Base-by-base conservation (phyloP, 2,329 filamentous ascomycete genomes). In the Elsinoe necatrix region DNA sequence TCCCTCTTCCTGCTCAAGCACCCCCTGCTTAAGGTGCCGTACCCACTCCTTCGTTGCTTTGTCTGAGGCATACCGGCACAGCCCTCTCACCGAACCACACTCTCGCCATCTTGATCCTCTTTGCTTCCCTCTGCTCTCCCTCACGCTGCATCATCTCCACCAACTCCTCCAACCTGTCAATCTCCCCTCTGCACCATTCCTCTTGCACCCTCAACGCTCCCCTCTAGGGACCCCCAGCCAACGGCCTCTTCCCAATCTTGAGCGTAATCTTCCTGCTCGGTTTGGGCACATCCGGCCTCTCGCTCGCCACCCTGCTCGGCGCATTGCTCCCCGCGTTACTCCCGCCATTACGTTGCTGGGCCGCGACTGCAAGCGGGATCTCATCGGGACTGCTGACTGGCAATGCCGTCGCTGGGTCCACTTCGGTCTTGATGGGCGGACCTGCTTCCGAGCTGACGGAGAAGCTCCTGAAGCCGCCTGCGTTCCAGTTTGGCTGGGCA, bases 401-500 rank as follows among this genome's bases (percentile, higher is more conserved):
- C 16, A 45, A 8, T 4, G 35, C 35, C 11, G 39, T 14, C 8
- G 14, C 42, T 1, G 14, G 9, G 11, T 54, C 47, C 37, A 48
- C 50, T 11, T 43, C 43, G 12, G 25, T 47, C n/a, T 48, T 42
- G 9, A 16, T 18, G 20, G 37, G 20, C 7, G 54, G 25, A 18
- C 25, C 39, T 18, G 41, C 34, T n/a, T 42, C 41, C 5, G 29
- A 35, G 25, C 47, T 31, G 14, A 34, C 25, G 27, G 62, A 61
- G 51, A 61, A 66, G 20, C 58, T 61, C 23, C 64, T 52, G 48
- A 66, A 66, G 4, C 63, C 63, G 23, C 64, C 64, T 20, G 65
- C 51, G 45, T 66, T 66, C 35, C 63, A 59, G 34, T 58, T 59
- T 25, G 56, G 54, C 11, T 59, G 55, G 5, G 62, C 58, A 4